A percentile compares a stretch with the other conserved stretches of the same genome.
These are phyloP conservation scores for Hevea brasiliensis DNA, from an alignment of 345 rosid genomes.

Conservation along the genomic window DNA sequence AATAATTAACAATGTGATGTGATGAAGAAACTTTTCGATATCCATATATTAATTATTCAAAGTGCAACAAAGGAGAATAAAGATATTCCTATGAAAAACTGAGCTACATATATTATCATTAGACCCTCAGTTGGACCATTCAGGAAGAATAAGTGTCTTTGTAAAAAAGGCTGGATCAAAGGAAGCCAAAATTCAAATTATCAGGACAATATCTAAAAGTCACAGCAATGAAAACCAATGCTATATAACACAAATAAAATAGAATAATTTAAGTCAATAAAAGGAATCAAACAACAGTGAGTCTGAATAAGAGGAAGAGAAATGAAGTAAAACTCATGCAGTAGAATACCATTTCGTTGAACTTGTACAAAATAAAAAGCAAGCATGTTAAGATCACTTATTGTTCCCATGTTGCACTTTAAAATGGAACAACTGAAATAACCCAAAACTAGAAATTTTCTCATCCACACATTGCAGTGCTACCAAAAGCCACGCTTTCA, in stretches of 20 bases:
- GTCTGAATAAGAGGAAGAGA: neutral
- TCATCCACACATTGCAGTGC: conserved; percentile 96
- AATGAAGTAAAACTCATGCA: neutral
- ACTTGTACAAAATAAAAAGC: neutral
- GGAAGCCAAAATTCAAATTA: conserved; percentile 16
- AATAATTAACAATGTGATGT: neutral
- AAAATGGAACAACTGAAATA: conserved; percentile 89
- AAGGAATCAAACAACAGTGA: neutral
- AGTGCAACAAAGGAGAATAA: neutral
- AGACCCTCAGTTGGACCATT: conserved; percentile 99
- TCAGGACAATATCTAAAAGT: conserved; percentile 3
- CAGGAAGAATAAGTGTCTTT: conserved; percentile 90
- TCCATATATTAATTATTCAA: neutral
- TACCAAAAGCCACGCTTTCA: too few species aligned
- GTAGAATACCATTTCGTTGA: neutral
- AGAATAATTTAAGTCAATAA: neutral
- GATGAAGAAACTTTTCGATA: neutral
- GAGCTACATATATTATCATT: conserved; percentile 72
- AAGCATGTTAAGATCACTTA: conserved; percentile 38
- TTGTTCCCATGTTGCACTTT: conserved; percentile 96
- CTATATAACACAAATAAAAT: neutral
- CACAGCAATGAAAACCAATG: neutral
- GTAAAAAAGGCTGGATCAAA: conserved; percentile 72
- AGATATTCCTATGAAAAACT: conserved; percentile 67
- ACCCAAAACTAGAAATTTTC: conserved; percentile 93